Evolutionary conservation across 2,329 filamentous ascomycete species (phyloP), one percentile per base, ranked within the genome.

Genomic region (Colletotrichum sp.): DNA sequence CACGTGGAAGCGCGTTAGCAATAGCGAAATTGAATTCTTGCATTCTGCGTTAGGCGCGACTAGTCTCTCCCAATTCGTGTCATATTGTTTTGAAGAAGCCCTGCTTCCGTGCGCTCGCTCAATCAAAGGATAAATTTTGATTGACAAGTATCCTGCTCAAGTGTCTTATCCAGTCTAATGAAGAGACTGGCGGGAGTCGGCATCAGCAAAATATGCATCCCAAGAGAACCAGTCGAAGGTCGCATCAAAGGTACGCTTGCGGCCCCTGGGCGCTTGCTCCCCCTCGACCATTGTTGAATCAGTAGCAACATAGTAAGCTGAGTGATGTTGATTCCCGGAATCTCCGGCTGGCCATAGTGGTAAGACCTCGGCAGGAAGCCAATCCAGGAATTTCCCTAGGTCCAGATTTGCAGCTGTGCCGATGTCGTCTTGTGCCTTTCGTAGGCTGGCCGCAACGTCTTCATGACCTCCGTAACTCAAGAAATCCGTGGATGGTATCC

Each of bases 161-260:
- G n/a, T 21, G n/a, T 13, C 10, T 52, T 52, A 12, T 18, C 44
- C n/a, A 21, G 6, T 8, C 44, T 21, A 52, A 13, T 21, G 6
- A 21, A 24, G 6, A 8, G 1, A 52, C 10, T 52, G n/a, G n/a
- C 44, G 44, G 10, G n/a, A 13, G 44, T 52, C 34, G 15, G 36
- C 63, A 49, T 24, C 24, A 18, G 44, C 44, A 59, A 39, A 65
- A 9, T 59, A 74, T 5, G 72, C 18, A 13, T 74, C 67, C 66
- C 72, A 74, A 15, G 72, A 74, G 34, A 71, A 71, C 72, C 59
- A 74, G 44, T 74, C 67, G 34, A 63, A 70, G 3, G 66, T 64
- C 32, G 64, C 71, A 18, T 72, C 65, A 62, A 69, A 62, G 8
- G 64, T n/a, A 15, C 64, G 36, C n/a, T 72, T 72, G 4, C 52